Evolutionary conservation across 352 stramenopile genomes (phyloP).

Genomic region (Phytophthora boehmeriae): DNA sequence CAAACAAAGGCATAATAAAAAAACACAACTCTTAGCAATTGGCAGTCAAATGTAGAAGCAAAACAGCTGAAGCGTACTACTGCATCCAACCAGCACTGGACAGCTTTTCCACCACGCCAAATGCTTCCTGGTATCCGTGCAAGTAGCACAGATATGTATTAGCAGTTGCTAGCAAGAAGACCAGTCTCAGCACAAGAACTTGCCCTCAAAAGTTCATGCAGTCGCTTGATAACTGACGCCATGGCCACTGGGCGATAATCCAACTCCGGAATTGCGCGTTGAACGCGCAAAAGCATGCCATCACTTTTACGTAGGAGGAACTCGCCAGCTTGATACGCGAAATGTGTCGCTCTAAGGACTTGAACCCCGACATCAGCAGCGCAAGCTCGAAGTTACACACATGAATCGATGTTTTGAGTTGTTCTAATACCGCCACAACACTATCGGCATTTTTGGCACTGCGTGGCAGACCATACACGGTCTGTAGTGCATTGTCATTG

Average conservation of each 20-base stretch:
- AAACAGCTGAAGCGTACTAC: conserved; percentile 16
- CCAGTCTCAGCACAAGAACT: neutral
- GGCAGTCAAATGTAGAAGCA: neutral
- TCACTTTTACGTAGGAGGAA: conserved; percentile 19
- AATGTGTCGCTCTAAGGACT: conserved; percentile 22
- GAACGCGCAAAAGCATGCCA: conserved; percentile 33
- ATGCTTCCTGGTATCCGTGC: conserved; percentile 31
- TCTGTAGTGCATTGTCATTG: neutral
- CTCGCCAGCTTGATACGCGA: conserved; percentile 24
- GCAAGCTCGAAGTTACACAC: conserved; percentile 55
- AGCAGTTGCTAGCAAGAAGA: neutral
- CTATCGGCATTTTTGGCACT: conserved; percentile 7
- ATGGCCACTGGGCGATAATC: conserved; percentile 48
- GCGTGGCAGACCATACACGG: conserved; percentile 22
- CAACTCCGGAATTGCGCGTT: conserved; percentile 51
- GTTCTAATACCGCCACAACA: conserved; percentile 29
- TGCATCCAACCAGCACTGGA: conserved; percentile 47
- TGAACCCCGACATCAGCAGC: conserved; percentile 52
- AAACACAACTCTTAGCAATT: neutral
- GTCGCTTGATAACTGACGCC: conserved; percentile 14
- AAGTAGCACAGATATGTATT: neutral
- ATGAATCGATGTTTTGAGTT: conserved; percentile 26
- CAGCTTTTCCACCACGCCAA: conserved; percentile 28
- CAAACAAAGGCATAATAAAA: neutral
- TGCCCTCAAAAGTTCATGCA: conserved; percentile 33